Percentiles rank a stretch among this genome's conserved stretches.
Conservation (phyloP, 23 red algal species). For the Cyanidium caldarium region DNA sequence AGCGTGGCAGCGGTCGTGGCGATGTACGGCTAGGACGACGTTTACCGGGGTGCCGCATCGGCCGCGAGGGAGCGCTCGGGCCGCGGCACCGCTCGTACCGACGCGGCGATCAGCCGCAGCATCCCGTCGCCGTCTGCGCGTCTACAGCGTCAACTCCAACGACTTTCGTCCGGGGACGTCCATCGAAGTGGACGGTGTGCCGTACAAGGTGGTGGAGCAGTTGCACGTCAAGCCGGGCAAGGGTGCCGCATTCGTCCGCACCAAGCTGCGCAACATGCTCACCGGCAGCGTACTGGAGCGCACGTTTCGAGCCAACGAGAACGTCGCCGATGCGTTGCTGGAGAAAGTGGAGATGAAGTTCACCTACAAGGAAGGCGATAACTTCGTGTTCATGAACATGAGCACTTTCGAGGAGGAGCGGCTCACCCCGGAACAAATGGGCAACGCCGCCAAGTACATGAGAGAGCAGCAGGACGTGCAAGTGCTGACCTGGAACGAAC, state of each 20-base stretch:
- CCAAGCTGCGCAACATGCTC: constrained; percentile 82
- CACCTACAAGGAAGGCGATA: constrained; percentile 67
- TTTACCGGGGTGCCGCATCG: background rate
- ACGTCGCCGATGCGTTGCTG: constrained; percentile 34
- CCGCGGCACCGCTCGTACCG: background rate
- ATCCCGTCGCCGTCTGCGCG: too few relatives aligned
- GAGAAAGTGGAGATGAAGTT: constrained; percentile 73
- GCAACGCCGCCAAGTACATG: constrained; percentile 51
- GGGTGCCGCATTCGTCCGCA: constrained; percentile 88
- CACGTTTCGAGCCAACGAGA: constrained; percentile 82
- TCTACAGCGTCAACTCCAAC: constrained; percentile 32
- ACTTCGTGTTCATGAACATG: constrained; percentile 95
- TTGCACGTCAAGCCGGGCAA: constrained; percentile 97
- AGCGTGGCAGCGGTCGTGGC: too few relatives aligned
- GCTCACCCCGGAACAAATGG: constrained; percentile 18
- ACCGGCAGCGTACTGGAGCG: constrained; percentile 56
- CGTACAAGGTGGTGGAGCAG: constrained; percentile 54
- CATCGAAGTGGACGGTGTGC: constrained; percentile 50
- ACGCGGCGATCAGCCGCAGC: too few relatives aligned
- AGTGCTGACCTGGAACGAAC: constrained; percentile 47
- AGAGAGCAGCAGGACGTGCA: constrained; percentile 44
- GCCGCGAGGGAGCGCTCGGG: background rate
- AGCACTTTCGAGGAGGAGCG: constrained; percentile 83
- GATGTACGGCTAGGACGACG: too few relatives aligned
- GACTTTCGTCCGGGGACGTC: constrained; percentile 67